A percentile compares a stretch with the other conserved stretches of the same genome.
Conservation (phyloP, 2,329 filamentous ascomycete genomes). For the Aspergillus glaucus region DNA sequence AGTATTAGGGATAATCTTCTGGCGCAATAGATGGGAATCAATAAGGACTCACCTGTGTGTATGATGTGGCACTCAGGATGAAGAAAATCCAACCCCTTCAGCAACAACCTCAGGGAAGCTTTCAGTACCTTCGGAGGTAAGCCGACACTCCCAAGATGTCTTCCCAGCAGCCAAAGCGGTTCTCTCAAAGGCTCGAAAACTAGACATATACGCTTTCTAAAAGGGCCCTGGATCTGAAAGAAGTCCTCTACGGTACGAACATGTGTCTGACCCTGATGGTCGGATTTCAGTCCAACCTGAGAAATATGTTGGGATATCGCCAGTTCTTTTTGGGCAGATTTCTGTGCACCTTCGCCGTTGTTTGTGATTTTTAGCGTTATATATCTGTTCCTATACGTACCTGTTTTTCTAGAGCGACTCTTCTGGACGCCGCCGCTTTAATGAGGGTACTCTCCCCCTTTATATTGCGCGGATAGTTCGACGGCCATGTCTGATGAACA, state of each 20-base stretch:
- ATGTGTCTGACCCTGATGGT: conserved; percentile 14
- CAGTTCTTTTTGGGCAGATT: conserved; percentile 16
- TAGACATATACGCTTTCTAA: conserved; percentile 28
- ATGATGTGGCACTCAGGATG: conserved; percentile 36
- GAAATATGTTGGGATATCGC: conserved; percentile 22
- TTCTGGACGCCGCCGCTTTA: too few species aligned
- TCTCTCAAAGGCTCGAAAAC: conserved; percentile 34
- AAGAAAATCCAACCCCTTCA: conserved; percentile 35
- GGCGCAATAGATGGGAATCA: background rate
- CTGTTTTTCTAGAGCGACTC: too few species aligned
- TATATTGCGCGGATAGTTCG: too few species aligned
- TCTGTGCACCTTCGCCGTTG: conserved; percentile 10
- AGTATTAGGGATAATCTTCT: too few species aligned
- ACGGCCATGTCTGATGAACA: too few species aligned
- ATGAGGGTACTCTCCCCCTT: too few species aligned
- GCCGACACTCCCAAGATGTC: conserved; percentile 14
- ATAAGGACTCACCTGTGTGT: conserved; percentile 28
- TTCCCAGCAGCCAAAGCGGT: conserved; percentile 26
- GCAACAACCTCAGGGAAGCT: conserved; percentile 24
- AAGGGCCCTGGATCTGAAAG: conserved; percentile 18
- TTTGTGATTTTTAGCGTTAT: conserved; percentile 26
- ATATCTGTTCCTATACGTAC: conserved; percentile 6
- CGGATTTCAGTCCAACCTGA: conserved; percentile 5
- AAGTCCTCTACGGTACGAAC: conserved; percentile 20
- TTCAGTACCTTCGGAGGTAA: conserved; percentile 23